Base-by-base conservation (phyloP, 2,329 filamentous ascomycete species). In the Fusarium solani-melongenae region DNA sequence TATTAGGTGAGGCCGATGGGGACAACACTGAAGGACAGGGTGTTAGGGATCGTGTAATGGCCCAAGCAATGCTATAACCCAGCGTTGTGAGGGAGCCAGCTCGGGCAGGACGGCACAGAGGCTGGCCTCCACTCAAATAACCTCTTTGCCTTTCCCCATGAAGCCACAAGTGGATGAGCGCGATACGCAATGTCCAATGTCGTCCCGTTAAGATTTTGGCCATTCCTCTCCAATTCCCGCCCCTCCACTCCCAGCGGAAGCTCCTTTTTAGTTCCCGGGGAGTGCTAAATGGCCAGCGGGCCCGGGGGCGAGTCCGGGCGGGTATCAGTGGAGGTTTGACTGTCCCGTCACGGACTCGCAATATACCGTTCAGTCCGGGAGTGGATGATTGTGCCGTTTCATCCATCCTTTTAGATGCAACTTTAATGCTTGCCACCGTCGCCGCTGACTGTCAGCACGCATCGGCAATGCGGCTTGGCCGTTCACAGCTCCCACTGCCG, bases 241-340 rank as follows among this genome's bases (percentile, higher is more conserved):
- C 71, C 64, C 63, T 29, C 64, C 59, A 24, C 29, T n/a, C 27
- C 46, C 27, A 55, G 61, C 69, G 62, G 60, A 59, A 67, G 55
- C 64, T 49, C 67, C 62, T 63, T 53, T 63, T 69, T 74, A 70
- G 72, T 59, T 67, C 72, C 66, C 69, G 56, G 38, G 8, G n/a
- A 38, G 55, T 22, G 20, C 11, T 36, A 29, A 57, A 20, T 27
- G 36, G 46, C 27, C 20, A 59, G 58, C 41, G 55, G 27, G 41
- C 41, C 41, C 41, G 22, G 61, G 38, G 51, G 46, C 46, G 24
- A 17, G 15, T 22, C 31, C 57, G 46, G 65, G 59, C 71, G 65
- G 39, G 44, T 67, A 61, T 61, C 41, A 74, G 71, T 74, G 71
- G 65, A 64, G 53, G 71, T 58, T 46, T 41, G 58, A 41, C 29